A percentile compares a stretch with the other conserved stretches of the same genome.
These are phyloP conservation scores for Lactifluus pinguis DNA, from an alignment of 768 basidiomycete genomes.

Conservation along the genomic window DNA sequence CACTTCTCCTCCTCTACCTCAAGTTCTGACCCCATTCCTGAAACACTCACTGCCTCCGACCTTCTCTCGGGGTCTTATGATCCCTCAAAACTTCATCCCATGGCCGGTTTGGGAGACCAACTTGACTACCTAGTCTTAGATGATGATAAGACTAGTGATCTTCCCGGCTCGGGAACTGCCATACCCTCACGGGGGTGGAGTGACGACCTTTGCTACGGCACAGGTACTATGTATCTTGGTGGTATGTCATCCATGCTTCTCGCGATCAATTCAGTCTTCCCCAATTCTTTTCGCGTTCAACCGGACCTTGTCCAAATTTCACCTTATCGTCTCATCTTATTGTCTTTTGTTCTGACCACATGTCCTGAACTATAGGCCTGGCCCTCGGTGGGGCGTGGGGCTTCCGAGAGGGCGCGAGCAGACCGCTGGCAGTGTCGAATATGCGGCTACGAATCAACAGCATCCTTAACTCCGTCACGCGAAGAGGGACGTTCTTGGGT, in stretches of 20 bases:
- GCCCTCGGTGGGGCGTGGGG: slow-evolving; percentile 95
- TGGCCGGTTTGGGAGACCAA: slow-evolving; percentile 87
- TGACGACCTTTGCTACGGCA: slow-evolving; percentile 99
- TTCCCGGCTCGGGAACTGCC: slow-evolving; percentile 85
- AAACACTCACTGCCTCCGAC: slow-evolving; percentile 75
- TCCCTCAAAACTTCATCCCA: slow-evolving; percentile 86
- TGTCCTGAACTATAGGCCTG: slow-evolving; percentile 75
- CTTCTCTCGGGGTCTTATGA: slow-evolving; percentile 83
- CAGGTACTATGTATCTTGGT: slow-evolving; percentile 96
- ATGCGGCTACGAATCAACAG: slow-evolving; percentile 90
- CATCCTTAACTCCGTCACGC: slow-evolving; percentile 90
- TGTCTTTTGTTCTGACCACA: slow-evolving; percentile 69
- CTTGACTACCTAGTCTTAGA: slow-evolving; percentile 93
- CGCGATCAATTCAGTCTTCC: slow-evolving; percentile 23
- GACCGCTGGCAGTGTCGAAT: slow-evolving; percentile 82
- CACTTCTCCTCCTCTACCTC: slow-evolving; percentile 19
- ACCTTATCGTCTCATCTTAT: slow-evolving; percentile 43
- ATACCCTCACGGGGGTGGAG: slow-evolving; percentile 96
- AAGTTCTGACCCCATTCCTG: slow-evolving; percentile 34
- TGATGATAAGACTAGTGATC: slow-evolving; percentile 87
- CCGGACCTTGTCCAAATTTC: slow-evolving; percentile 32
- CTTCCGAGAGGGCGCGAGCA: slow-evolving; percentile 82
- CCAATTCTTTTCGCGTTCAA: slow-evolving; percentile 42
- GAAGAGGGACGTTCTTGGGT: slow-evolving; percentile 95
- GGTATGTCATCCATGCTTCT: slow-evolving; percentile 50